Evolutionary conservation across 192 early-diverging fungal genomes (phyloP).

Genomic region (Powellomyces hirtus): DNA sequence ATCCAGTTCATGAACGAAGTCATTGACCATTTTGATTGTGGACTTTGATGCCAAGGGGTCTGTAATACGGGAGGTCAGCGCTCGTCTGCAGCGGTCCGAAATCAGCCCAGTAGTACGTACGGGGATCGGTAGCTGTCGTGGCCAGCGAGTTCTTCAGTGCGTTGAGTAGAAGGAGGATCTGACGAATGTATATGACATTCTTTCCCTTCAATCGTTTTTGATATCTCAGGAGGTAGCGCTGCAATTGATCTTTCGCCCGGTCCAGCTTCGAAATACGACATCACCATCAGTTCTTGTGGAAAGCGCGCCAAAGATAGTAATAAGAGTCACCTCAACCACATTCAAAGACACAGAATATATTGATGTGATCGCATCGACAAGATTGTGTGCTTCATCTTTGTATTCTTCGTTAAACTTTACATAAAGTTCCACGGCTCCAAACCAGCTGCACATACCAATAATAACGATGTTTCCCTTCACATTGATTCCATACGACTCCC

Average conservation of each 20-base stretch:
- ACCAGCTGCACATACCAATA: conserved; percentile 76
- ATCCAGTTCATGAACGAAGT: conserved; percentile 64
- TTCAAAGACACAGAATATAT: conserved; percentile 66
- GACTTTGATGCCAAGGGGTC: background rate
- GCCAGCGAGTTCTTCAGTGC: conserved; percentile 44
- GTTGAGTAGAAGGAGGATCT: conserved; percentile 61
- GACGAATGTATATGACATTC: conserved; percentile 75
- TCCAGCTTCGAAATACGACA: conserved; percentile 16
- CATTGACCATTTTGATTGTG: conserved; percentile 36
- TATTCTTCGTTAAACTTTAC: background rate
- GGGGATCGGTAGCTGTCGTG: too few relatives aligned
- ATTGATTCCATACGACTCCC: conserved; percentile 73
- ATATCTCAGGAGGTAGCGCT: conserved; percentile 69
- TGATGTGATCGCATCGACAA: conserved; percentile 57
- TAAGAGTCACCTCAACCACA: conserved; percentile 43
- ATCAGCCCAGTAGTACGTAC: too few relatives aligned
- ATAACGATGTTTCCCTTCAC: conserved; percentile 76
- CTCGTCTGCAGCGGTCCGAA: too few relatives aligned
- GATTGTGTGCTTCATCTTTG: conserved; percentile 53
- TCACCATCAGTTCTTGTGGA: background rate
- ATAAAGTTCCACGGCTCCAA: conserved; percentile 50
- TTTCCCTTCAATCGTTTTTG: conserved; percentile 62
- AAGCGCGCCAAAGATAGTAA: too few relatives aligned
- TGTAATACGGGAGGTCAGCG: too few relatives aligned
- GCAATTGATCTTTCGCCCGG: conserved; percentile 54